Conservation (phyloP, 2,329 filamentous ascomycete species). For the Allantophomopsis lycopodina region DNA sequence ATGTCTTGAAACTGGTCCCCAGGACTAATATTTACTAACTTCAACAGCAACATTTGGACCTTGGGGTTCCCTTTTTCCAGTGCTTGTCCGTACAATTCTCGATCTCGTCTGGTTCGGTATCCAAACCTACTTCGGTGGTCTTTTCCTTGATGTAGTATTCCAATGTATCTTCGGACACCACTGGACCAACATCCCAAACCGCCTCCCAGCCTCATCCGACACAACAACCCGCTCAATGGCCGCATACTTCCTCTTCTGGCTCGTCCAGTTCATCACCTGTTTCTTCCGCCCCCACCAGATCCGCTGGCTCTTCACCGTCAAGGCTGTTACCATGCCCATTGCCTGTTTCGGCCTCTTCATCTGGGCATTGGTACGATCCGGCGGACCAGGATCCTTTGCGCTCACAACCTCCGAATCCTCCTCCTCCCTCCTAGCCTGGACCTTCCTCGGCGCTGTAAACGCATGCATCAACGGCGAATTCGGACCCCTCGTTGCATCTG, state of each 20-base stretch:
- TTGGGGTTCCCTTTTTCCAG: conserved; percentile 19
- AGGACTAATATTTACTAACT: neutral
- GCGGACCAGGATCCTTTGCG: conserved; percentile 12
- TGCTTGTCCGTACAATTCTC: conserved; percentile 24
- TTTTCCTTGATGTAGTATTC: conserved; percentile 24
- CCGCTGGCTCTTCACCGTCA: conserved; percentile 33
- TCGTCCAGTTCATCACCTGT: conserved; percentile 26
- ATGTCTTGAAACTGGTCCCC: conserved; percentile 20
- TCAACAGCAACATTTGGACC: conserved; percentile 22
- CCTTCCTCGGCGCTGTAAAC: neutral
- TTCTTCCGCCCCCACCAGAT: conserved; percentile 13
- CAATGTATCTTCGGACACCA: conserved; percentile 24
- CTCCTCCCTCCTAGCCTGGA: neutral
- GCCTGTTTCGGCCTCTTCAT: conserved; percentile 44
- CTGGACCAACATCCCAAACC: conserved; percentile 29
- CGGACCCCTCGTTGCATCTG: neutral
- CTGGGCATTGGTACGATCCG: conserved; percentile 41
- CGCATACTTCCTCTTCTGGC: conserved; percentile 36
- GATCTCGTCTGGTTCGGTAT: conserved; percentile 44
- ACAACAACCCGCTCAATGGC: conserved; percentile 35
- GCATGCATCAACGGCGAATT: neutral
- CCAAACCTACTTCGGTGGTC: conserved; percentile 44
- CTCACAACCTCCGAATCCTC: too few relatives aligned
- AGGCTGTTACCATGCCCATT: conserved; percentile 33
- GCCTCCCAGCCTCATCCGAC: conserved; percentile 28